Conservation (phyloP, 768 basidiomycete species). For the Tubosaeta brunneosetosa region DNA sequence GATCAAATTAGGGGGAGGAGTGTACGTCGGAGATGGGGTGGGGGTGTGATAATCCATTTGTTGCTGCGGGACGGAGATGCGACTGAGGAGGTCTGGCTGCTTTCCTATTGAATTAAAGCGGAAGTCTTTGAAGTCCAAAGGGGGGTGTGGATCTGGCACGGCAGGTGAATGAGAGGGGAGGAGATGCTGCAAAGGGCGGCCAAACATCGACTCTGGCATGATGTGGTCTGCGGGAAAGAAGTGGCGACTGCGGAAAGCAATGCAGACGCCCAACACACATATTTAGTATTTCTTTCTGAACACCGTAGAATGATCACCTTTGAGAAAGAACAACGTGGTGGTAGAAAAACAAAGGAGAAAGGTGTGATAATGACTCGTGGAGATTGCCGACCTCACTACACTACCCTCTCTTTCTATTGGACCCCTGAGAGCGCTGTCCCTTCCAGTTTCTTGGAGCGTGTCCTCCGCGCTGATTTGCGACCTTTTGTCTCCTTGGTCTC, state of each 20-base stretch:
- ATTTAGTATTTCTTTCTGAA: constrained; percentile 14
- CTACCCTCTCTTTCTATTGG: no score
- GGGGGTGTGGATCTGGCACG: constrained; percentile 1
- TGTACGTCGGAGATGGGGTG: constrained; percentile 19
- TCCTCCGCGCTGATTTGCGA: constrained; percentile 33
- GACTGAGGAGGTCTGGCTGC: constrained; percentile 46
- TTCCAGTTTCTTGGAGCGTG: background rate
- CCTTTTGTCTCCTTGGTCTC: constrained; percentile 43
- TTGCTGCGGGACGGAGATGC: constrained; percentile 38
- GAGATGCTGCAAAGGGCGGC: constrained; percentile 23
- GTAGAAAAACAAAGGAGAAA: background rate
- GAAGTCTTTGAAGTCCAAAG: constrained; percentile 37
- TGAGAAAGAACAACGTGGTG: background rate
- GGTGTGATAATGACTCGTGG: background rate
- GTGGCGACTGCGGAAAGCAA: constrained; percentile 6
- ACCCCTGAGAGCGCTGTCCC: no score
- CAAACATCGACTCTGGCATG: constrained; percentile 30
- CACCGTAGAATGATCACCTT: constrained; percentile 13
- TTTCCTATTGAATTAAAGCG: constrained; percentile 53
- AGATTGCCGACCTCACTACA: constrained; percentile 9
- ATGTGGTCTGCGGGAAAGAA: constrained; percentile 12
- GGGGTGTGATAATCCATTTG: constrained; percentile 23
- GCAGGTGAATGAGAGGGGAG: constrained; percentile 14
- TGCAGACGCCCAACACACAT: constrained; percentile 8
- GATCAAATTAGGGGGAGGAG: constrained; percentile 1